phyloP scores from a whole-genome alignment of 148 eudicot species.

The Bassia scoparia region DNA sequence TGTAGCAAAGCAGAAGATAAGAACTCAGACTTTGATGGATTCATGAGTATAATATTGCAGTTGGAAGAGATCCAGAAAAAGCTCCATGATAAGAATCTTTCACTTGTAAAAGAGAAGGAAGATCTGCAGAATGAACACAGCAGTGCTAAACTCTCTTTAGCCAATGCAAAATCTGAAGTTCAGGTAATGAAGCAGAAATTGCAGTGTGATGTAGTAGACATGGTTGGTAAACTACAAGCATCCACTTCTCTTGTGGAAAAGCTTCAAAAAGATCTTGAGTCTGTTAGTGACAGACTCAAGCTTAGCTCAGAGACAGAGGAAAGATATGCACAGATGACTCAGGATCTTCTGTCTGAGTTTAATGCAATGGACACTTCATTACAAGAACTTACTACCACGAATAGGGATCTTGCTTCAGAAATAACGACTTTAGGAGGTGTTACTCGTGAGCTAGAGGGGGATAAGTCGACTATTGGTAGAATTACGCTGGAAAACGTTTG shows the following conservation, averaged over 20 bases:
- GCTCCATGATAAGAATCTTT: slow-evolving; percentile 32
- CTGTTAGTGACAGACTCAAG: slow-evolving; percentile 46
- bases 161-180: slow-evolving; percentile 41
- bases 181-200: slow-evolving; percentile 47
- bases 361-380: slow-evolving; percentile 50
- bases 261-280: slow-evolving; percentile 58
- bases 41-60: slow-evolving; percentile 29
- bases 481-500: slow-evolving; percentile 51
- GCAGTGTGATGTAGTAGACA: slow-evolving; percentile 41
- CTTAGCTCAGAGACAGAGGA: slow-evolving; percentile 54
- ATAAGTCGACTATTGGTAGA: slow-evolving; percentile 40
- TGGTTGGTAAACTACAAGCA: slow-evolving; percentile 42
- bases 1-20: slow-evolving; percentile 10
- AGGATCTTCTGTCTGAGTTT: slow-evolving; percentile 57
- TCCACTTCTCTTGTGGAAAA: slow-evolving; percentile 46
- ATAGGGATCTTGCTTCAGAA: slow-evolving; percentile 47
- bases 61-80: slow-evolving; percentile 53
- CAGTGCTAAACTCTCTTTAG: slow-evolving; percentile 39
- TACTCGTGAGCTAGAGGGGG: slow-evolving; percentile 50
- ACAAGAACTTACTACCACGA: slow-evolving; percentile 47
- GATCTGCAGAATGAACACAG: slow-evolving; percentile 44
- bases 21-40: slow-evolving; percentile 27
- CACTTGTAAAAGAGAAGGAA: slow-evolving; percentile 55
- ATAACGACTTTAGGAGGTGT: slow-evolving; percentile 42
- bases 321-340: slow-evolving; percentile 35